These are phyloP conservation scores for Daldinia caldariorum DNA, from an alignment of 495 filamentous ascomycete genomes.

Conservation along the genomic window DNA sequence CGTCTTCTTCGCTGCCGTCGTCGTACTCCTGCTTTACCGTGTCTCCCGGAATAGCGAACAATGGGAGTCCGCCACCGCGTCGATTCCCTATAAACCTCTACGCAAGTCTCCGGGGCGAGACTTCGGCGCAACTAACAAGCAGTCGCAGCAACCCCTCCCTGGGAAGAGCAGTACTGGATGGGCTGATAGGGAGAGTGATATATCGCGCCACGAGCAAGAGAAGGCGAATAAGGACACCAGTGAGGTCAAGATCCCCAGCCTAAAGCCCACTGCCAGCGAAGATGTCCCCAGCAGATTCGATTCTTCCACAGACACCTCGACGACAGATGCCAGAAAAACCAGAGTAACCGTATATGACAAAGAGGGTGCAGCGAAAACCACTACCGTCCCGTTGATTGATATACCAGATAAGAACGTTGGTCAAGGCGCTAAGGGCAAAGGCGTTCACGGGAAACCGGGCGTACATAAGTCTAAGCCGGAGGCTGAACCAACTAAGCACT, in stretches of 20 bases:
- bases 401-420: constrained; percentile 49
- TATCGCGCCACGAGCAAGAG: constrained; percentile 22
- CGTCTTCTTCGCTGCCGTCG: constrained; percentile 72
- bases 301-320: constrained; percentile 20
- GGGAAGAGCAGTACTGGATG: constrained; percentile 21
- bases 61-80: constrained; percentile 53
- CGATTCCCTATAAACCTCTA: constrained; percentile 39
- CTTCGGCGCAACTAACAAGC: constrained; percentile 26
- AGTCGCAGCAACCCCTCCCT: constrained; percentile 7
- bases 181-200: constrained; percentile 30
- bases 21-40: constrained; percentile 72
- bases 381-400: constrained; percentile 48
- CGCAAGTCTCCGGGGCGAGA: constrained; percentile 40
- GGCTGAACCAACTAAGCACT: constrained; percentile 60
- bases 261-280: constrained; percentile 47
- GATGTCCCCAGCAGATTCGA: constrained; percentile 34
- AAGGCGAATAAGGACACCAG: constrained; percentile 30
- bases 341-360: constrained; percentile 54
- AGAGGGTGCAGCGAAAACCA: constrained; percentile 50
- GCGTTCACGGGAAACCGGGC: constrained; percentile 31
- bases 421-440: constrained; percentile 44
- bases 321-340: constrained; percentile 37
- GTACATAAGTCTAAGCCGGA: constrained; percentile 26
- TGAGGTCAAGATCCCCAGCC: constrained; percentile 50
- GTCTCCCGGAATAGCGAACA: constrained; percentile 62